Percentiles rank a stretch among this genome's conserved stretches.
Evolutionary conservation across 1,139 yeast genomes (phyloP).

Genomic region (Geotrichum reessii): DNA sequence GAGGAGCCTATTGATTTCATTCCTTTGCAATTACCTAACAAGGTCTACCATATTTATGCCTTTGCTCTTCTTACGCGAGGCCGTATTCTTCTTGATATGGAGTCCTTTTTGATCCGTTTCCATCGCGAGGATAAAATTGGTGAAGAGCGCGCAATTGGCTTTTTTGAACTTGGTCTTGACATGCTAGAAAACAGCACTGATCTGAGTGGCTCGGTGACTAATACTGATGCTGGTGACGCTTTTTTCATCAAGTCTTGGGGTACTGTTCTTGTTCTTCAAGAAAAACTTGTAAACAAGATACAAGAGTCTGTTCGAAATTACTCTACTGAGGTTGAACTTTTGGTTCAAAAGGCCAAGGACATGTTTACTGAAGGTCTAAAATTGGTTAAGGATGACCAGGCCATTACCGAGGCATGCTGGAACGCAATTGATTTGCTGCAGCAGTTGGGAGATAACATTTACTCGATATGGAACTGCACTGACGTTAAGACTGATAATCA

Average conservation of each 20-base stretch:
- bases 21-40: constrained; percentile 42
- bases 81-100: neutral
- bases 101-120: neutral
- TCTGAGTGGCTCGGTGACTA: neutral
- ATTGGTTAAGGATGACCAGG: constrained; percentile 19
- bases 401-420: neutral
- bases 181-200: constrained; percentile 1
- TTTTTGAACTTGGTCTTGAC: neutral
- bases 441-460: neutral
- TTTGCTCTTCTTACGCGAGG: constrained; percentile 43
- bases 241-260: neutral
- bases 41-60: constrained; percentile 70
- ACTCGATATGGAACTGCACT: neutral
- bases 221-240: neutral
- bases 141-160: neutral
- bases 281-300: neutral
- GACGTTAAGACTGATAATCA: neutral
- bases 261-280: neutral
- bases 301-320: neutral
- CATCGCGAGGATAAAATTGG: neutral
- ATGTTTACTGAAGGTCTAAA: neutral
- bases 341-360: neutral
- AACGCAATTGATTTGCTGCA: neutral
- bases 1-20: constrained; percentile 18
- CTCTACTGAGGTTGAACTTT: neutral